Conservation (phyloP, 2,329 filamentous ascomycete genomes). For the Zymoseptoria ardabiliae region DNA sequence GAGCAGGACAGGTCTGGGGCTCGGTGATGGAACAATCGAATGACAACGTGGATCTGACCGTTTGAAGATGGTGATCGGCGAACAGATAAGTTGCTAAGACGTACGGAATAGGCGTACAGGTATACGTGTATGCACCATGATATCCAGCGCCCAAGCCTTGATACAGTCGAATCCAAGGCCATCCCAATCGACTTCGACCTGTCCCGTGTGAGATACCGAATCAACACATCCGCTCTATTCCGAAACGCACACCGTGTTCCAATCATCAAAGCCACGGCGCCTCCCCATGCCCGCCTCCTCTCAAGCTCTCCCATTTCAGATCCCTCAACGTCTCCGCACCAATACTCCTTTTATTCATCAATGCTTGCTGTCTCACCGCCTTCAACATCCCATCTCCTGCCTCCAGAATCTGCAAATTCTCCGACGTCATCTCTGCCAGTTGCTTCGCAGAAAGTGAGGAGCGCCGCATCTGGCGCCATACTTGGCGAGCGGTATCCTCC, state of each 20-base stretch:
- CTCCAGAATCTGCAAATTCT: constrained; percentile 20
- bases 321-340: constrained; percentile 35
- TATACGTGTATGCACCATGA: no score
- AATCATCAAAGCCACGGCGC: constrained; percentile 21
- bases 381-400: constrained; percentile 19
- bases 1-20: no score
- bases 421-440: constrained; percentile 17
- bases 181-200: no score
- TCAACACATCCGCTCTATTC: background rate
- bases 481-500: constrained; percentile 28
- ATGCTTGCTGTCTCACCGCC: constrained; percentile 27
- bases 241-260: background rate
- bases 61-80: no score
- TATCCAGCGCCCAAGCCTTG: no score
- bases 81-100: no score
- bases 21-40: no score
- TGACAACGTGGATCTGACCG: no score
- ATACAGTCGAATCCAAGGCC: no score
- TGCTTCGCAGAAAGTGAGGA: constrained; percentile 22
- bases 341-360: constrained; percentile 35
- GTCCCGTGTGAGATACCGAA: no score
- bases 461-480: constrained; percentile 35
- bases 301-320: constrained; percentile 26
- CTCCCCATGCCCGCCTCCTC: constrained; percentile 8
- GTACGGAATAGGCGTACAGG: no score